Evolutionary conservation across 2,329 filamentous ascomycete species (phyloP).

Genomic region (Pseudocercospora fijiensis): DNA sequence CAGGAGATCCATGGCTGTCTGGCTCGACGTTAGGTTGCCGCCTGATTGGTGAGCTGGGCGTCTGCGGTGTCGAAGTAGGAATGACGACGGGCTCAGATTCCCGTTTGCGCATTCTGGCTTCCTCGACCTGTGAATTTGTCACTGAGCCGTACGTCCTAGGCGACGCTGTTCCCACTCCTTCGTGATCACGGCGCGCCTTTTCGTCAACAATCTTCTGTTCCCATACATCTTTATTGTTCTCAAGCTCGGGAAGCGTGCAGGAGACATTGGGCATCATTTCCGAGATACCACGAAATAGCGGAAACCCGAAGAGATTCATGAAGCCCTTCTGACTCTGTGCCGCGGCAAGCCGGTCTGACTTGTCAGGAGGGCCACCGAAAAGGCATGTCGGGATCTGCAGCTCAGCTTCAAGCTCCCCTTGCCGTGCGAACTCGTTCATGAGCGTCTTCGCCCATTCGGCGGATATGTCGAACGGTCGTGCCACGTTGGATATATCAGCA

Average conservation of each 20-base stretch:
- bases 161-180: conserved; percentile 24
- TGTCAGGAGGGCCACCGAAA: conserved; percentile 73
- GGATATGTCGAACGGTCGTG: conserved; percentile 78
- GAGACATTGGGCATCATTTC: conserved; percentile 81
- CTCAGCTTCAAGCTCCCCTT: conserved; percentile 87
- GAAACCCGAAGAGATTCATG: conserved; percentile 93
- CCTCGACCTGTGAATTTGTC: conserved; percentile 33
- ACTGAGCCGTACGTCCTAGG: conserved; percentile 35
- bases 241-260: conserved; percentile 80
- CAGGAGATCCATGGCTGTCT: conserved; percentile 15
- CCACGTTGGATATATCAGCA: conserved; percentile 97
- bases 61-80: conserved; percentile 22
- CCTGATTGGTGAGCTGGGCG: conserved; percentile 26
- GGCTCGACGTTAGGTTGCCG: conserved; percentile 23
- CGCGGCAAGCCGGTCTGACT: conserved; percentile 78
- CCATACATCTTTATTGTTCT: conserved; percentile 73
- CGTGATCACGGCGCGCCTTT: conserved; percentile 48
- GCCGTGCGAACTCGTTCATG: conserved; percentile 92
- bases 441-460: conserved; percentile 87
- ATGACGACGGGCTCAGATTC: conserved; percentile 34
- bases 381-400: conserved; percentile 84
- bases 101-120: conserved; percentile 32
- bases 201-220: conserved; percentile 65
- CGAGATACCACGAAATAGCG: conserved; percentile 83
- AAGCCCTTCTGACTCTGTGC: conserved; percentile 89